Conservation (phyloP, 2,329 filamentous ascomycete genomes). For the Neonectria faginata region DNA sequence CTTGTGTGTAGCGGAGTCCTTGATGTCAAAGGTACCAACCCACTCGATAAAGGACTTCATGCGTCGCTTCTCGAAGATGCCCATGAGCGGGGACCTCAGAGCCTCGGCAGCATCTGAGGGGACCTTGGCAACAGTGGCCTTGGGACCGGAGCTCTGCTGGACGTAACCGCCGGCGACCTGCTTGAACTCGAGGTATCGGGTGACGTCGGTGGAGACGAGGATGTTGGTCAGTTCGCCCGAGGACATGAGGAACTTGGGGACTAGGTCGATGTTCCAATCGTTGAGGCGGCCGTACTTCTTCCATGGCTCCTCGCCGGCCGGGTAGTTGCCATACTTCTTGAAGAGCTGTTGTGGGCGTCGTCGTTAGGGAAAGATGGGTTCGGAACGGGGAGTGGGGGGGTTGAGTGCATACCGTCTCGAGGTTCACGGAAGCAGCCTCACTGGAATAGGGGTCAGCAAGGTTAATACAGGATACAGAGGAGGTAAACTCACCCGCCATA, state of each 20-base stretch:
- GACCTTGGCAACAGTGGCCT: slow-evolving; percentile 95
- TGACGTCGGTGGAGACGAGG: slow-evolving; percentile 93
- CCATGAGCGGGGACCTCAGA: slow-evolving; percentile 93
- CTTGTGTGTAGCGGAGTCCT: slow-evolving; percentile 88
- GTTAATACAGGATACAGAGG: neutral
- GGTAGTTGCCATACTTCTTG: slow-evolving; percentile 93
- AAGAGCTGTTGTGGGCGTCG: slow-evolving; percentile 74
- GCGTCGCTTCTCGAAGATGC: slow-evolving; percentile 95
- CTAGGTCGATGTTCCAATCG: slow-evolving; percentile 99
- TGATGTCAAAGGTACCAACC: slow-evolving; percentile 86
- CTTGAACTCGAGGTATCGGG: slow-evolving; percentile 90
- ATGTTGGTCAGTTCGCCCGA: slow-evolving; percentile 99
- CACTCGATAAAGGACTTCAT: slow-evolving; percentile 98
- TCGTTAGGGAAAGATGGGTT: slow-evolving; percentile 37
- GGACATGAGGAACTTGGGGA: slow-evolving; percentile 98
- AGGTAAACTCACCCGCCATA: slow-evolving; percentile 86
- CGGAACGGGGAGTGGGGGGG: slow-evolving; percentile 21
- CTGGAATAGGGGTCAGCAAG: slow-evolving; percentile 55
- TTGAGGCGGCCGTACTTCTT: slow-evolving; percentile 96
- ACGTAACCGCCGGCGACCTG: slow-evolving; percentile 97
- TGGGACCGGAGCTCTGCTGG: slow-evolving; percentile 84
- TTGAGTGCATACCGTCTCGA: slow-evolving; percentile 78
- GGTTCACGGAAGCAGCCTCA: slow-evolving; percentile 96
- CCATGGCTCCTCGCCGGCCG: slow-evolving; percentile 88
- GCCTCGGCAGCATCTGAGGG: slow-evolving; percentile 93